phyloP scores from a whole-genome alignment of 306 rosid species.

The Herpetospermum pedunculosum region DNA sequence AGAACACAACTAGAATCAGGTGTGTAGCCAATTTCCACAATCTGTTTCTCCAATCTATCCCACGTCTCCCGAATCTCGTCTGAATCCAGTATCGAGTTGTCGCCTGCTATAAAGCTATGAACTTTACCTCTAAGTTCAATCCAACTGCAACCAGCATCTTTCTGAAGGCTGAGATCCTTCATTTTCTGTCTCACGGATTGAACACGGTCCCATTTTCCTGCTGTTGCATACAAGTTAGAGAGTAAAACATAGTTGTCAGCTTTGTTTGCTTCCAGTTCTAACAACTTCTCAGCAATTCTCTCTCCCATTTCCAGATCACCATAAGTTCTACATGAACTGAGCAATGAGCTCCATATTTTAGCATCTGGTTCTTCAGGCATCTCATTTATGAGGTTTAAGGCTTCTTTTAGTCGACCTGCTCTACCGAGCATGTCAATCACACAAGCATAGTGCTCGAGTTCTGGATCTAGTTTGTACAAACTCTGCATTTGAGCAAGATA shows the following conservation, averaged over 20 bases:
- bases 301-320: constrained; percentile 48
- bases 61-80: constrained; percentile 41
- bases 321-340: constrained; percentile 58
- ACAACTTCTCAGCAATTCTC: constrained; percentile 32
- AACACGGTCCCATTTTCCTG: constrained; percentile 67
- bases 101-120: constrained; percentile 55
- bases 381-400: constrained; percentile 42
- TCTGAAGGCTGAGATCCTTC: constrained; percentile 55
- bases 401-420: constrained; percentile 51
- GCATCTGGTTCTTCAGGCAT: constrained; percentile 68
- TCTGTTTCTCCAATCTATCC: constrained; percentile 49
- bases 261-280: constrained; percentile 46
- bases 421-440: constrained; percentile 78
- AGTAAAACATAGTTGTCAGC: constrained; percentile 53
- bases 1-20: constrained; percentile 65
- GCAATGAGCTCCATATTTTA: constrained; percentile 70
- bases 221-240: constrained; percentile 60
- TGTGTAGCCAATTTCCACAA: constrained; percentile 52
- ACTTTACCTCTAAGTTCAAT: constrained; percentile 64
- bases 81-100: constrained; percentile 14
- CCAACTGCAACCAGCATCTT: constrained; percentile 78
- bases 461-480: constrained; percentile 39
- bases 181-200: constrained; percentile 49
- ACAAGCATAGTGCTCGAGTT: constrained; percentile 69
- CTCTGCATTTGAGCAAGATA: constrained; percentile 49